Conservation (phyloP, 495 filamentous ascomycete species). For the Extremus antarcticus region DNA sequence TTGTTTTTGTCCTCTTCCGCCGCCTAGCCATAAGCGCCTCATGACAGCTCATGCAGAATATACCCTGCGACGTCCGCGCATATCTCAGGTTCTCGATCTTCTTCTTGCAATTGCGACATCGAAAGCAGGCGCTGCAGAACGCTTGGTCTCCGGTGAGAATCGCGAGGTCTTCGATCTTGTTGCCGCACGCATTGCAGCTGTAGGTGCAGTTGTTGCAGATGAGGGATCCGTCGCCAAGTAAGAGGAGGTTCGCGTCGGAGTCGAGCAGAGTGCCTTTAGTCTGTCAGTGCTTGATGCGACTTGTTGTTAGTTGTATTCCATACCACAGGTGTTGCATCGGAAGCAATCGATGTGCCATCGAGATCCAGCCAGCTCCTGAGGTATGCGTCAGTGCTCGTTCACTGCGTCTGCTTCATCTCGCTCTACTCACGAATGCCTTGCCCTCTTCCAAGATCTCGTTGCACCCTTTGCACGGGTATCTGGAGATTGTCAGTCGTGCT, state of each 20-base stretch:
- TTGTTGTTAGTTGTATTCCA: constrained; percentile 52
- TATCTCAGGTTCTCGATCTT: constrained; percentile 99
- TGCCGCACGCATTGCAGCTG: constrained; percentile 91
- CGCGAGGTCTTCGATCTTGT: constrained; percentile 97
- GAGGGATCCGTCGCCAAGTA: constrained; percentile 92
- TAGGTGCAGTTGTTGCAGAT: constrained; percentile 99
- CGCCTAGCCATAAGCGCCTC: constrained; percentile 95
- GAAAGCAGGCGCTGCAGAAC: constrained; percentile 95
- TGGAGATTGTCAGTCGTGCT: not conserved
- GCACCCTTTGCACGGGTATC: constrained; percentile 11
- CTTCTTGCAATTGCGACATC: constrained; percentile 93
- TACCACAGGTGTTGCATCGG: constrained; percentile 46
- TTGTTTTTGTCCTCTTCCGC: constrained; percentile 72
- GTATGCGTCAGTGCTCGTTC: not conserved
- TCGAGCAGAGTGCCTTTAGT: constrained; percentile 93
- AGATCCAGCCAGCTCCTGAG: constrained; percentile 61
- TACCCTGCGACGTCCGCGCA: constrained; percentile 93
- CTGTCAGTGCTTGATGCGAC: constrained; percentile 60
- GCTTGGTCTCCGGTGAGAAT: constrained; percentile 98
- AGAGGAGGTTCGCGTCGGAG: constrained; percentile 92
- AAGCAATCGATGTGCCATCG: constrained; percentile 99
- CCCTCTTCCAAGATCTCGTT: constrained; percentile 86
- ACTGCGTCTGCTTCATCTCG: not conserved
- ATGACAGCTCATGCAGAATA: constrained; percentile 99
- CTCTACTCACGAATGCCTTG: constrained; percentile 63